These are phyloP conservation scores for Aureobasidium melanogenum DNA, from an alignment of 2,329 filamentous ascomycete genomes.

Conservation along the genomic window DNA sequence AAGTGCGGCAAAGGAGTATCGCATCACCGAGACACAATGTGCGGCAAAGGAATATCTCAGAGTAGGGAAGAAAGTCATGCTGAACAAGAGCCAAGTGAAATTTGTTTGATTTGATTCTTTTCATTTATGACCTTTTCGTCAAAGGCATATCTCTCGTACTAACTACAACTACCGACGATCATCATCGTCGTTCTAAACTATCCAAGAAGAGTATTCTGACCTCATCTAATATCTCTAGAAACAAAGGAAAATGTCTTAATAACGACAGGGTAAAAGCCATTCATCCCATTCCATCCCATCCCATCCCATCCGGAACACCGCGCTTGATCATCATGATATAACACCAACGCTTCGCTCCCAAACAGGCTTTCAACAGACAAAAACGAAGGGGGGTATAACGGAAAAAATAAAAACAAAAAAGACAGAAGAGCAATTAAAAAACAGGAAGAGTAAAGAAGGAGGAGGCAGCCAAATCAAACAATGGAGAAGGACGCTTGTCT, in stretches of 20 bases:
- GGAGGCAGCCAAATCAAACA: background rate
- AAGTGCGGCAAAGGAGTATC: no score
- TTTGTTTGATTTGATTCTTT: background rate
- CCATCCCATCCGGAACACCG: constrained; percentile 2
- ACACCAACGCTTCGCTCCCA: background rate
- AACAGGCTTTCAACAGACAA: background rate
- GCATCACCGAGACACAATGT: no score
- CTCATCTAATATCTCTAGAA: background rate
- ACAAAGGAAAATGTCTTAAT: background rate
- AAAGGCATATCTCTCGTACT: background rate
- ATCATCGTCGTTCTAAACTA: background rate
- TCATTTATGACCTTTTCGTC: background rate
- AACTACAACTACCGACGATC: background rate
- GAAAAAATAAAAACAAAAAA: background rate
- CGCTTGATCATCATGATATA: constrained; percentile 4
- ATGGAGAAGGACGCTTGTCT: background rate
- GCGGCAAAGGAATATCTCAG: background rate
- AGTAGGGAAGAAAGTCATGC: background rate
- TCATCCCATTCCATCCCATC: background rate
- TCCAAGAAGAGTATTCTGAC: background rate
- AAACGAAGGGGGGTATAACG: constrained; percentile 3
- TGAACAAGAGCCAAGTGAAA: background rate
- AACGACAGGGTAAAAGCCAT: background rate
- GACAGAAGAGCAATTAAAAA: background rate
- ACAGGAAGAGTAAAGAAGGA: background rate